These are phyloP conservation scores for Fusarium sp. DNA, from an alignment of 2,329 filamentous ascomycete genomes.

Conservation along the genomic window DNA sequence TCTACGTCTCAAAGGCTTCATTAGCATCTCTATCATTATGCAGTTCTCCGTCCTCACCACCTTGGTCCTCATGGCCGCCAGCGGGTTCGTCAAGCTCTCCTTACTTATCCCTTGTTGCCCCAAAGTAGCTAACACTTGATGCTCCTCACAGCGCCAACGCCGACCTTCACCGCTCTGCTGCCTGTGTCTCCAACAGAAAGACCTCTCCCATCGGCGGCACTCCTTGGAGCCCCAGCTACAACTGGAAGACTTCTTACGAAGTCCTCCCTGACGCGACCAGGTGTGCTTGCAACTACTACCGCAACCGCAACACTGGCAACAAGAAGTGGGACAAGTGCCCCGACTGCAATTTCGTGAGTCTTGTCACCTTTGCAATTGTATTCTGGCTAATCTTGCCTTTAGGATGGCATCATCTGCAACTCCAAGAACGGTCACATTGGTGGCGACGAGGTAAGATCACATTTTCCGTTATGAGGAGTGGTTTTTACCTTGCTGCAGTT, in stretches of 20 bases:
- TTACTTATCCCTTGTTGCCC: neutral
- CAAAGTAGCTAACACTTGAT: neutral
- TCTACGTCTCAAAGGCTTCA: neutral
- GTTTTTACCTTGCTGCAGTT: neutral
- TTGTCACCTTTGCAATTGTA: neutral
- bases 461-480: neutral
- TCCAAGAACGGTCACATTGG: neutral
- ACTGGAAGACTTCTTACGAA: conserved; percentile 10
- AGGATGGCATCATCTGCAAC: neutral
- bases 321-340: conserved; percentile 11
- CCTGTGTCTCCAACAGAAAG: conserved; percentile 11
- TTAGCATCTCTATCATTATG: neutral
- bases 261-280: conserved; percentile 6
- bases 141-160: neutral
- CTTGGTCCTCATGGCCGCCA: neutral
- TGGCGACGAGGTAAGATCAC: neutral
- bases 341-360: conserved; percentile 7
- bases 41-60: neutral
- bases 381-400: neutral
- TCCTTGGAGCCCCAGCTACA: conserved; percentile 10
- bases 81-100: neutral
- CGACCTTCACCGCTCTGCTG: neutral
- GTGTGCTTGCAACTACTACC: conserved; percentile 8
- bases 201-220: conserved; percentile 15
- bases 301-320: conserved; percentile 8